phyloP scores from a whole-genome alignment of 2,329 filamentous ascomycete genomes.

The Exophiala aquamarina region DNA sequence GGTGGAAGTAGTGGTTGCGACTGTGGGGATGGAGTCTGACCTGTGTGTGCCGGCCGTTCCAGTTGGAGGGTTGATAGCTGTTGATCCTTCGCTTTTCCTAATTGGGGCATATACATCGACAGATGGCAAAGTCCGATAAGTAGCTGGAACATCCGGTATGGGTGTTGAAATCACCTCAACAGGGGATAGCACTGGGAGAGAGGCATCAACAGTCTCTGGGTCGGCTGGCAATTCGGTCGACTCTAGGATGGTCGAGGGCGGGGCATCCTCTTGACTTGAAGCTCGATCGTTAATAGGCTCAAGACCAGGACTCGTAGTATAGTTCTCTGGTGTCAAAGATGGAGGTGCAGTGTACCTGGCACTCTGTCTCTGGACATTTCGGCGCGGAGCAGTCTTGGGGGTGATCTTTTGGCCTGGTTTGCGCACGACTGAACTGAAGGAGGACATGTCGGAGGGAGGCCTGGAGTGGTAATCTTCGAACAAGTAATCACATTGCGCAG shows the following conservation, averaged over 20 bases:
- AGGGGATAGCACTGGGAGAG: conserved; percentile 11
- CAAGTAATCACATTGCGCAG: neutral
- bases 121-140: neutral
- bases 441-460: conserved; percentile 37
- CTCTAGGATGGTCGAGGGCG: conserved; percentile 5
- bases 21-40: conserved; percentile 12
- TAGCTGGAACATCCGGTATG: neutral
- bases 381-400: conserved; percentile 60
- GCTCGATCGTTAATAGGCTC: conserved; percentile 8
- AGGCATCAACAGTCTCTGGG: conserved; percentile 1
- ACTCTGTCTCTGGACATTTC: conserved; percentile 22
- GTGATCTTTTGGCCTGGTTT: conserved; percentile 74
- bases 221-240: conserved; percentile 12
- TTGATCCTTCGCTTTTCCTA: no score
- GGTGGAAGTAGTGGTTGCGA: conserved; percentile 7
- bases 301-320: conserved; percentile 13
- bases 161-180: conserved; percentile 6
- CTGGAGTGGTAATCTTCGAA: neutral
- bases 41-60: no score
- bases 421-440: conserved; percentile 58
- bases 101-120: conserved; percentile 12
- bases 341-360: conserved; percentile 53
- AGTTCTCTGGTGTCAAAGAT: conserved; percentile 30
- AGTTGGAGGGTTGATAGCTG: no score
- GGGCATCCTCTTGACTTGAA: conserved; percentile 4